Evolutionary conservation across 2,329 filamentous ascomycete genomes (phyloP), one percentile per base, ranked within the genome.

Genomic region (Sphaerulina musiva): DNA sequence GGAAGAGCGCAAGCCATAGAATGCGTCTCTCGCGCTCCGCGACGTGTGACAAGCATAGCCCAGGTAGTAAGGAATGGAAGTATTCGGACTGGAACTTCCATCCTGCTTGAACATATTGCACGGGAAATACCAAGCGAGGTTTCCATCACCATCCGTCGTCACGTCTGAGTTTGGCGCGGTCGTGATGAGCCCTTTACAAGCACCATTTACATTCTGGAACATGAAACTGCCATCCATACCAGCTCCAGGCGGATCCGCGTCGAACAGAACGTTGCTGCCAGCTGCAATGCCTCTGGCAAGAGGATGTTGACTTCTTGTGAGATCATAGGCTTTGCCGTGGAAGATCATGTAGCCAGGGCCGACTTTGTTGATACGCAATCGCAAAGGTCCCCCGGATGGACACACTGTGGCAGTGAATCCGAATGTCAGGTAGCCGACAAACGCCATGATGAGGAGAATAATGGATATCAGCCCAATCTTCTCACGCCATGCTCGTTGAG

Each of bases 141-240:
- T 84, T 6, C 81, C 83, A 49, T 84, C 74, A 26, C 71, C 73
- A 68, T 95, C 85, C 5, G 86, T 87, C 1, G 91, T 89, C 7
- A 98, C 83, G 63, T 89, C 85, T 0, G 91, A 95, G 52, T 77
- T 77, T 1, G 79, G 68, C 1, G 86, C 81, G 6, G 78, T 72
- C 0, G 82, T 95, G 68, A 98, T 95, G 53, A 97, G 73, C 8
- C 80, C 87, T 74, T 97, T 98, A 80, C 93, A 98, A 59, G 87
- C 87, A 46, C 93, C 95, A 64, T 98, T 98, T 70, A 98, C 93
- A 62, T 97, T 95, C 70, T 98, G 93, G 74, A 98, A 98, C 67
- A 98, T 74, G 69, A 98, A 98, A 68, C 91, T 97, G 54, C 89
- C 92, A 68, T 98, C 95, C 71, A 87, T 81, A n/a, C 91, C 93